phyloP scores from a whole-genome alignment of 2,329 filamentous ascomycete genomes.

The Fusarium sp. region DNA sequence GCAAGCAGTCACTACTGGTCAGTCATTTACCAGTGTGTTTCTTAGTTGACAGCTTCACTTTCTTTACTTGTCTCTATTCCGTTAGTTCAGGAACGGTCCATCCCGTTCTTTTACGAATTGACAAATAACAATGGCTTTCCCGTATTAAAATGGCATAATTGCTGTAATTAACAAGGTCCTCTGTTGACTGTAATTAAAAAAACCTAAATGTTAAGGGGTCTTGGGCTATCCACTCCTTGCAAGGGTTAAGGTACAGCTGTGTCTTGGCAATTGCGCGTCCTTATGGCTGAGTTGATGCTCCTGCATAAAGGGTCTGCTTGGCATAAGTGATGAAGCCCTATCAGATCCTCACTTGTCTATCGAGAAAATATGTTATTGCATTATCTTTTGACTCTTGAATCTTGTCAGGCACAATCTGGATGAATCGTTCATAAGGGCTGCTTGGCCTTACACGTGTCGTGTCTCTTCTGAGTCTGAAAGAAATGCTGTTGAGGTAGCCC shows the following conservation, averaged over 20 bases:
- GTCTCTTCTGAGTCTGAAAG: neutral
- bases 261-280: slow-evolving; percentile 38
- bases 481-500: neutral
- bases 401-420: neutral
- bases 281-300: slow-evolving; percentile 27
- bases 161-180: neutral
- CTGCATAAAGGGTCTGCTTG: slow-evolving; percentile 30
- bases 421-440: neutral
- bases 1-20: neutral
- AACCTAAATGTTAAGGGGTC: slow-evolving; percentile 7
- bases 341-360: too few species aligned
- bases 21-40: neutral
- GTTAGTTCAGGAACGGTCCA: slow-evolving; percentile 1
- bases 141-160: neutral
- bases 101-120: neutral
- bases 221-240: slow-evolving; percentile 6
- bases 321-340: neutral
- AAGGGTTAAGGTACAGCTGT: neutral
- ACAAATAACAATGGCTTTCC: neutral
- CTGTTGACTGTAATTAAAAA: neutral
- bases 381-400: neutral
- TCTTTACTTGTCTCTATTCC: neutral
- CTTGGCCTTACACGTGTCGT: slow-evolving; percentile 4
- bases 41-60: neutral
- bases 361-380: too few species aligned